phyloP scores from a whole-genome alignment of 768 basidiomycete species.

The Leucosporidium scottii region DNA sequence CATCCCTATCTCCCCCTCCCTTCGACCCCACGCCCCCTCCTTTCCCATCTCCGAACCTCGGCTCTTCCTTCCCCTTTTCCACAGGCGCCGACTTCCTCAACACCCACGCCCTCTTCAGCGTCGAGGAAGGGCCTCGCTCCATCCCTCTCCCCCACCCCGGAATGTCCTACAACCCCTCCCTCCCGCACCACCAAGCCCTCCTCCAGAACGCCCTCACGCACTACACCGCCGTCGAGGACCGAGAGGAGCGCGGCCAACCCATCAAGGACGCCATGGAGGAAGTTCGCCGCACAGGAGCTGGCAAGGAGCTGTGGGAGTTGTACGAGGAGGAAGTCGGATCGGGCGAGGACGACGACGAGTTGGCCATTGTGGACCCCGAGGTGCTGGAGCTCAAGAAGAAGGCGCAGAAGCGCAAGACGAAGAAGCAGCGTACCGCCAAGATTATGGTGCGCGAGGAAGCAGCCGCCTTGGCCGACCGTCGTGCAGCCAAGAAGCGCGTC shows the following conservation, averaged over 20 bases:
- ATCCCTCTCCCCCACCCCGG: slow-evolving; percentile 35
- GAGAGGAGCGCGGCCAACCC: slow-evolving; percentile 25
- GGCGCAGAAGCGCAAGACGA: slow-evolving; percentile 30
- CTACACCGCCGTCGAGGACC: slow-evolving; percentile 25
- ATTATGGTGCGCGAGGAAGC: slow-evolving; percentile 16
- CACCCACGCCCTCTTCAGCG: slow-evolving; percentile 23
- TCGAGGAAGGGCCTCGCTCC: slow-evolving; percentile 8
- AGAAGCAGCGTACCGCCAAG: slow-evolving; percentile 29
- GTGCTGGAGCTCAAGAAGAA: slow-evolving; percentile 23
- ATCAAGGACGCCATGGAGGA: slow-evolving; percentile 26
- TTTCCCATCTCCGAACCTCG: background rate
- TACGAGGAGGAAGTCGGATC: slow-evolving; percentile 35
- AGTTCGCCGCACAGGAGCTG: background rate
- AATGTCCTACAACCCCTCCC: slow-evolving; percentile 34
- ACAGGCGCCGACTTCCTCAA: slow-evolving; percentile 28
- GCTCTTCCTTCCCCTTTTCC: too few species aligned
- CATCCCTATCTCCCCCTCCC: background rate
- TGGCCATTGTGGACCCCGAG: slow-evolving; percentile 12
- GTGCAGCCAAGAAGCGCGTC: slow-evolving; percentile 32
- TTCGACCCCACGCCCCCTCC: background rate
- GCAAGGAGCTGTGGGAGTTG: slow-evolving; percentile 24
- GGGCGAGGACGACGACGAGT: slow-evolving; percentile 26
- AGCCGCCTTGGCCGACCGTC: slow-evolving; percentile 10
- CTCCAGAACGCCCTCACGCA: slow-evolving; percentile 21
- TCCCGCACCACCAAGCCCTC: slow-evolving; percentile 33